Base-by-base conservation (phyloP, 768 basidiomycete genomes). In the Leccinum ochraceum region DNA sequence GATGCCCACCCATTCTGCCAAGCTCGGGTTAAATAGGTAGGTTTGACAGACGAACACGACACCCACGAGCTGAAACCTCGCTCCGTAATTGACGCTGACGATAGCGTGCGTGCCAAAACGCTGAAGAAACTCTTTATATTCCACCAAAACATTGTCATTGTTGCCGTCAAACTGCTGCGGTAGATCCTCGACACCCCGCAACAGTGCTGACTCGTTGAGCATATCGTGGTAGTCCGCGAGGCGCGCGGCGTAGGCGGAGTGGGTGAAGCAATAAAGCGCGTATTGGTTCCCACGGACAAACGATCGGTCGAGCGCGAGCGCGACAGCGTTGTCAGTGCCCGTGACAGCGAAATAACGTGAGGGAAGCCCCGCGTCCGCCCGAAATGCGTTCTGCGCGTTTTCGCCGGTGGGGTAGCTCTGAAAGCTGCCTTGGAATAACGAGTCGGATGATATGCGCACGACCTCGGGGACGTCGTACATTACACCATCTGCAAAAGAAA, bases 341-440 rank as follows among this genome's bases (percentile, higher is more conserved):
- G 58, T 59, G 42, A 59, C 58, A 4, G 58, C 58, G 20, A 59
- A 54, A 34, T 59, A 59, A 30, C 42, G 58, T 10, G 58, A 28
- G 11, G 58, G 53, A 16, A 54, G 52, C 34, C 42, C 44, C 5
- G 53, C 36, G n/a, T 54, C 58, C 17, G 32, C 30, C 16, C 32
- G 28, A 24, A 59, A 59, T 11, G 44, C 44, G 5, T n/a, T 48
- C 30, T 59, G 26, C 2, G 16, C 58, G 1, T 59, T 32, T 22
- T 14, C 46, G 9, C 58, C 58, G 6, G 52, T 54, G 28, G 53
- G 26, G 14, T 59, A 59, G n/a, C 53, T 48, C 22, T 48, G 4
- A 46, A 59, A 59, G 22, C 24, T 48, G 16, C 58, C 53, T 20
- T 49, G 53, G 28, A 8, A 54, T 4, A 34, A 0, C 1, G 58